Base-by-base conservation (phyloP, 495 filamentous ascomycete genomes). In the Trichoderma reesei region DNA sequence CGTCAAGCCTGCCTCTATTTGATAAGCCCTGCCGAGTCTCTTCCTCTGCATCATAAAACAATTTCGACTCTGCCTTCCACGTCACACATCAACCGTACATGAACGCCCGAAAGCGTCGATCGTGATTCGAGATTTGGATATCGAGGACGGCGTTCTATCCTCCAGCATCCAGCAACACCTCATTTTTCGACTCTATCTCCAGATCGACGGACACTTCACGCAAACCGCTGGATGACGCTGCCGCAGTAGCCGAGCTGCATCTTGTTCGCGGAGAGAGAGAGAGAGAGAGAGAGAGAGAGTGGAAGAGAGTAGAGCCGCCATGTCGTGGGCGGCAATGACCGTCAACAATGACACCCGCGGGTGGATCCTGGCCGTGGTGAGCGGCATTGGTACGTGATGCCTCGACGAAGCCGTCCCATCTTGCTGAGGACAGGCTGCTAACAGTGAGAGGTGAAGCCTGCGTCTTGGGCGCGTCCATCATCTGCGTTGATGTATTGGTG, bases 281-380 rank as follows among this genome's bases (percentile, higher is more conserved):
- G 46, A 54, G 46, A 26, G 26, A 4, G 20, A 54, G 46, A 54
- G 31, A 46, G 48, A 33, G 46, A 54, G 46, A 54, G 46, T 31
- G 46, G 26, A 54, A 4, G 20, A 54, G 46, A 54, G 31, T 3
- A 54, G 46, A 54, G 46, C 33, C 62, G 68, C 63, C 66, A 80
- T 79, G 76, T 72, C 68, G 62, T 65, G 63, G 59, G 64, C 39
- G 38, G 41, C 41, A 13, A 41, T 63, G 34, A 74, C 70, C 41
- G 77, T 87, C 78, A 82, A 84, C 71, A 95, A 95, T 74, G 93
- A 98, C 76, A 85, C 87, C 33, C 84, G 91, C 67, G 94, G 95
- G 65, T 98, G 94, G 94, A 87, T 97, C 59, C 88, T 98, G 88
- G 88, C 87, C 68, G 82, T 80, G 56, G 83, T 92, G 68, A 96